phyloP scores from a whole-genome alignment of 345 rosid genomes.

The Garcia nutans region DNA sequence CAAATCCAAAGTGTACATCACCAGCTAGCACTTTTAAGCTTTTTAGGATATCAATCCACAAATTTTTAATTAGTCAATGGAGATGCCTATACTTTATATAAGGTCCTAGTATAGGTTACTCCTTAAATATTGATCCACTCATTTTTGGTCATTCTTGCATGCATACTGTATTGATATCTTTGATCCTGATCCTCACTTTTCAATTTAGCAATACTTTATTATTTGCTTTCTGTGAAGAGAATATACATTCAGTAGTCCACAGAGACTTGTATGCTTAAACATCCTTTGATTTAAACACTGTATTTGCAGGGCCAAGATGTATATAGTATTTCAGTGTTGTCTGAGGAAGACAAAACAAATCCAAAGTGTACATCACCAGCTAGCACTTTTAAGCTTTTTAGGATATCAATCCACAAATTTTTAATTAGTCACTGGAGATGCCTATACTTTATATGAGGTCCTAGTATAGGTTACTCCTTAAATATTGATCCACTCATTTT shows the following conservation, averaged over 20 bases:
- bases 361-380: constrained; percentile 42
- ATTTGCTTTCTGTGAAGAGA: not conserved
- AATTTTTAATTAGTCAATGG: not conserved
- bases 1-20: constrained; percentile 39
- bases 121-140: not conserved
- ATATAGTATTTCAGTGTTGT: constrained; percentile 60
- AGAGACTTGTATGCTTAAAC: not conserved
- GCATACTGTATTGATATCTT: not conserved
- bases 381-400: constrained; percentile 60
- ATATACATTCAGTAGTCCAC: not conserved
- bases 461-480: not conserved
- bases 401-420: not conserved
- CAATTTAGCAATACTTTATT: not conserved
- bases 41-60: constrained; percentile 21
- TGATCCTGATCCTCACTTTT: not conserved
- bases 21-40: constrained; percentile 55
- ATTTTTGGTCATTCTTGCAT: not conserved
- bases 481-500: not conserved
- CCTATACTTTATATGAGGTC: not conserved
- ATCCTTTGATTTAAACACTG: not conserved
- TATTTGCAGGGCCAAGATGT: constrained; percentile 58
- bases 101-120: not conserved
- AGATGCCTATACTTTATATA: not conserved
- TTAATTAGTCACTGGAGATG: not conserved
- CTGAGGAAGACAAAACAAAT: constrained; percentile 49